Evolutionary conservation across 2,329 filamentous ascomycete species (phyloP), one percentile per base, ranked within the genome.

Genomic region (Nannizziopsis arthrosporioides): DNA sequence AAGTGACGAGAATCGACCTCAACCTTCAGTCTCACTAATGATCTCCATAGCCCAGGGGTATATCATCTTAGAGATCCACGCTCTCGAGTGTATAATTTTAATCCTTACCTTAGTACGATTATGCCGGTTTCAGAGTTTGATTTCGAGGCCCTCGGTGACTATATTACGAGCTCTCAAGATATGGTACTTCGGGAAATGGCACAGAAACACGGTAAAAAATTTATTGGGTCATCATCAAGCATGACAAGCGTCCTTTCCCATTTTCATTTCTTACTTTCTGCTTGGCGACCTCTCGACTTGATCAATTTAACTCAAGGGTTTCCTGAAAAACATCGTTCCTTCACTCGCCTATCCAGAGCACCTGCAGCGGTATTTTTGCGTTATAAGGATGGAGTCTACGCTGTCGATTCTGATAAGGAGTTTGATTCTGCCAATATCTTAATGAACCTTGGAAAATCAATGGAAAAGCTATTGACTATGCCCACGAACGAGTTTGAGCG

Each of bases 41-140:
- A 27, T 27, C 15, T n/a, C 9, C 48, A 5, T 42, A 74, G 70
- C 59, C 83, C 83, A 1, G 89, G 92, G 17, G 85, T 95, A 34
- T 94, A 95, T 63, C 82, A 86, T 44, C 76, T 98, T 44, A 89
- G 94, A 65, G 92, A 98, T 63, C 81, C 83, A 18, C 78, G 86
- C 50, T 88, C 90, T 35, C 77, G 81, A 14, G 87, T 96, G 5
- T 98, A 81, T 74, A 98, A 98, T 63, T 98, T 98, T 59, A 90
- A 98, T 61, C 92, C 93, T 0, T 95, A 95, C 60, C 75, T 98
- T 15, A 80, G 88, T 51, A 81, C 80, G 45, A 93, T 98, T 57
- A 96, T 96, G 87, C 89, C 92, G 1, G 81, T 92, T 12, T 72
- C 78, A 1, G 86, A 98, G 60, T 98, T 98, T 60, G 86, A 98